phyloP scores from a whole-genome alignment of 352 stramenopile genomes.

The Pythium grandisporangium region DNA sequence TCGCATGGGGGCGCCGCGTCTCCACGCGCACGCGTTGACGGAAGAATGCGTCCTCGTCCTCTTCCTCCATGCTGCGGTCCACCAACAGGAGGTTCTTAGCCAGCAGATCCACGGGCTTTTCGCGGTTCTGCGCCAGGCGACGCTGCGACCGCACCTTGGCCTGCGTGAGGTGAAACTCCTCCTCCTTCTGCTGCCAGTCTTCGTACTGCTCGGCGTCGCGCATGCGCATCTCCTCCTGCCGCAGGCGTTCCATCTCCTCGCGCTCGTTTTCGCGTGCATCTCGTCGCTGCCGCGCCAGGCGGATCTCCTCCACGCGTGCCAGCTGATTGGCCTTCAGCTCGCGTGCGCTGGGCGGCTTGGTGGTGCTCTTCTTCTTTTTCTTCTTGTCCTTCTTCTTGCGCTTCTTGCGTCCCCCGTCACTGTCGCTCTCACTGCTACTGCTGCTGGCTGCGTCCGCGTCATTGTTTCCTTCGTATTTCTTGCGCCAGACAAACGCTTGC shows the following conservation, averaged over 20 bases:
- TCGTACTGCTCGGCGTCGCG: slow-evolving; percentile 96
- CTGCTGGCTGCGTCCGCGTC: too few species aligned
- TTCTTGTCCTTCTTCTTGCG: too few species aligned
- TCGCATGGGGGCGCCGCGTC: slow-evolving; percentile 48
- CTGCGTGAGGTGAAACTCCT: slow-evolving; percentile 96
- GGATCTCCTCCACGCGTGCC: slow-evolving; percentile 92
- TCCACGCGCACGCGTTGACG: slow-evolving; percentile 75
- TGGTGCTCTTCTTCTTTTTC: slow-evolving; percentile 11
- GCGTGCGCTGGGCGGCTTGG: slow-evolving; percentile 22
- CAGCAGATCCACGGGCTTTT: slow-evolving; percentile 95
- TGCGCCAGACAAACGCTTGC: slow-evolving; percentile 96
- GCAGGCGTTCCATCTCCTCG: slow-evolving; percentile 94
- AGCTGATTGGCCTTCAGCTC: slow-evolving; percentile 67
- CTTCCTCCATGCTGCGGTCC: slow-evolving; percentile 51
- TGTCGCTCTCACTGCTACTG: too few species aligned
- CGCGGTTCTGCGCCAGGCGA: slow-evolving; percentile 82
- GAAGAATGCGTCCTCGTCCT: slow-evolving; percentile 67
- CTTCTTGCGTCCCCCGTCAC: slow-evolving; percentile 3
- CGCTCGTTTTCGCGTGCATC: slow-evolving; percentile 85
- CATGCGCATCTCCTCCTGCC: slow-evolving; percentile 92
- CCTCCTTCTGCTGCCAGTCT: slow-evolving; percentile 97
- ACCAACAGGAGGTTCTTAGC: slow-evolving; percentile 99
- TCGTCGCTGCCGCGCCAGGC: slow-evolving; percentile 89
- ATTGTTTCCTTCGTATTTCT: slow-evolving; percentile 83
- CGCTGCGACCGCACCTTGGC: slow-evolving; percentile 87